These are phyloP conservation scores for Nepenthes gracilis DNA, from an alignment of 148 eudicot genomes.

Conservation along the genomic window DNA sequence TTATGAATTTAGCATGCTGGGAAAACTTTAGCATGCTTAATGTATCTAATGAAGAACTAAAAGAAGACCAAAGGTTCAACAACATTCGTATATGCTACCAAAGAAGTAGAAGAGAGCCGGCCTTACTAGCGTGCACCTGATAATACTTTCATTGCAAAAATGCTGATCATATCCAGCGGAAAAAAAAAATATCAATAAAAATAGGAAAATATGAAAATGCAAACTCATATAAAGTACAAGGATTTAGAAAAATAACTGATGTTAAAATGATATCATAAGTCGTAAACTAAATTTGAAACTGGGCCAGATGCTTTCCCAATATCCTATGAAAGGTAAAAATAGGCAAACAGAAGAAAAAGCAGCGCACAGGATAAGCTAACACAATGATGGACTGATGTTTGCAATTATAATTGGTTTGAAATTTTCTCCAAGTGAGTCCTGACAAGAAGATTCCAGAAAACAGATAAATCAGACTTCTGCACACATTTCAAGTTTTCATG, in stretches of 20 bases:
- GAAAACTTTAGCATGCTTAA: slow-evolving; percentile 94
- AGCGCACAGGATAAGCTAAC: slow-evolving; percentile 31
- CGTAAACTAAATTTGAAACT: too few species aligned
- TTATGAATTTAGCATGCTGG: slow-evolving; percentile 94
- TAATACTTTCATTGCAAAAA: too few species aligned
- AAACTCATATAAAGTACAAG: too few species aligned
- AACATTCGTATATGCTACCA: neutral
- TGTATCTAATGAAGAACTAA: slow-evolving; percentile 93
- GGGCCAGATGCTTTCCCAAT: too few species aligned
- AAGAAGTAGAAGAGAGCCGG: too few species aligned
- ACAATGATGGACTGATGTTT: slow-evolving; percentile 76
- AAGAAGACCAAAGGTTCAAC: slow-evolving; percentile 4
- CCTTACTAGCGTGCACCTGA: too few species aligned
- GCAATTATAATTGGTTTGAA: slow-evolving; percentile 92
- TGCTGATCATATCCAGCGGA: too few species aligned
- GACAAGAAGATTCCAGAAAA: slow-evolving; percentile 9
- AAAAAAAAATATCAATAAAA: too few species aligned
- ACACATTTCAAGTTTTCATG: too few species aligned
- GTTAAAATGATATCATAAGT: neutral
- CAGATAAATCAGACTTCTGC: neutral
- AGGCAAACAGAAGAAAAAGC: neutral
- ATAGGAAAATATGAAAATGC: too few species aligned
- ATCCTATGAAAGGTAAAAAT: too few species aligned
- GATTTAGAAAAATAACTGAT: too few species aligned
- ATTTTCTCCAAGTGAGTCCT: slow-evolving; percentile 99